Evolutionary conservation across 176 grass and related monocot genomes (phyloP), one percentile per base, ranked within the genome.

Genomic region (Typha latifolia): DNA sequence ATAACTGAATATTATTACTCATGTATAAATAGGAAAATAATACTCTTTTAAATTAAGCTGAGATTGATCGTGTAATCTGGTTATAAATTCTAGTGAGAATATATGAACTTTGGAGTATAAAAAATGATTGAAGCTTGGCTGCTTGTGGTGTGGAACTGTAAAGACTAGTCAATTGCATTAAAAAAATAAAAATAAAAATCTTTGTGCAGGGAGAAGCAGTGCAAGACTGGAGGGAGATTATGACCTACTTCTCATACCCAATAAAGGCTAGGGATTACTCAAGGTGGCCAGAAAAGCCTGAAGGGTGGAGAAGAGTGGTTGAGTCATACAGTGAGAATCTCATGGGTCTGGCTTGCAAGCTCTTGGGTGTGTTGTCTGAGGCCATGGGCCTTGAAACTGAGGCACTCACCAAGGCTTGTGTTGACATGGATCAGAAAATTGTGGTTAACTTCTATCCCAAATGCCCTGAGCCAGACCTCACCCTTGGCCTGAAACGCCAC

Each of bases 191-290:
- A n/a, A n/a, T n/a, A n/a, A n/a, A n/a, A n/a, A n/a, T n/a, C 3
- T 3, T 55, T 3, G 4, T 48, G 53, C 80, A 97, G 85, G 93
- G 92, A 1, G 93, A 97, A 68, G 66, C 65, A 14, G 93, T 92
- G n/a, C 80, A 97, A 72, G 88, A 97, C 69, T 97, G 88, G 93
- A 73, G 88, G 12, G 93, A 97, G 67, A 92, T 97, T 10, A 85
- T 97, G 51, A 97, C 83, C 20, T 97, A 82, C 81, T 97, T 97
- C 85, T 97, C 88, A 37, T 80, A 97, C 75, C 93, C 93, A n/a
- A 0, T 89, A 19, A 72, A 66, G 12, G 56, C 77, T 0, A 78
- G 93, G 1, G 93, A 97, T 80, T 90, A 92, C 82, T 69, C 69
- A 27, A 71, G 85, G 78, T 97, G 93, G 93, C 88, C 93, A 1